These are phyloP conservation scores for Aspergillus felis DNA, from an alignment of 2,329 filamentous ascomycete genomes.

Conservation along the genomic window DNA sequence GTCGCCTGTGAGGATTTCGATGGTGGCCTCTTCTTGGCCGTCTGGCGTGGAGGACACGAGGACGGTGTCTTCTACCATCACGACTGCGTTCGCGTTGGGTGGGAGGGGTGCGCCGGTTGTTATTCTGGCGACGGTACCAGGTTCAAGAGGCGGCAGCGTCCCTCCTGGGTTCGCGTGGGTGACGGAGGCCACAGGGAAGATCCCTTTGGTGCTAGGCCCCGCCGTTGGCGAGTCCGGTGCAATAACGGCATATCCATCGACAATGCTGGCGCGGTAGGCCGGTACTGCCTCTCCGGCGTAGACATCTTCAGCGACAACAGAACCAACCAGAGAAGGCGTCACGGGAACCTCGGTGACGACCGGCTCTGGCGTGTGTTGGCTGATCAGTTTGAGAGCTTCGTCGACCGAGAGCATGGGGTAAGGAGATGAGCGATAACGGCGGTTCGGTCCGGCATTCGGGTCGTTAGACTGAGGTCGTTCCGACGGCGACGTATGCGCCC, in stretches of 20 bases:
- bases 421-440: slow-evolving; percentile 77
- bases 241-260: slow-evolving; percentile 90
- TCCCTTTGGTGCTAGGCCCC: slow-evolving; percentile 63
- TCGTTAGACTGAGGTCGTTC: slow-evolving; percentile 58
- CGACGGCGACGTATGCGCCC: slow-evolving; percentile 67
- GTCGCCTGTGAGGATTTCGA: slow-evolving; percentile 77
- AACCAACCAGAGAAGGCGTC: slow-evolving; percentile 64
- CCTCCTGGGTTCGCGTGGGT: slow-evolving; percentile 79
- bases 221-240: slow-evolving; percentile 48
- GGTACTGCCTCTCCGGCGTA: slow-evolving; percentile 78
- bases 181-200: slow-evolving; percentile 80
- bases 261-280: slow-evolving; percentile 91
- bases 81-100: slow-evolving; percentile 80
- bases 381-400: slow-evolving; percentile 71
- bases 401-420: slow-evolving; percentile 88
- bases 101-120: slow-evolving; percentile 93
- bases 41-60: slow-evolving; percentile 73
- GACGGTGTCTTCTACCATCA: slow-evolving; percentile 94
- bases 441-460: slow-evolving; percentile 56
- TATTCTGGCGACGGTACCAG: slow-evolving; percentile 79
- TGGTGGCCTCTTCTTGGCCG: slow-evolving; percentile 76
- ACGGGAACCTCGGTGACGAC: slow-evolving; percentile 58
- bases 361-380: slow-evolving; percentile 66
- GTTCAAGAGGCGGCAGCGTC: slow-evolving; percentile 56
- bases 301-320: slow-evolving; percentile 79